These are phyloP conservation scores for Huntiella bhutanensis DNA, from an alignment of 2,329 filamentous ascomycete genomes.

Conservation along the genomic window DNA sequence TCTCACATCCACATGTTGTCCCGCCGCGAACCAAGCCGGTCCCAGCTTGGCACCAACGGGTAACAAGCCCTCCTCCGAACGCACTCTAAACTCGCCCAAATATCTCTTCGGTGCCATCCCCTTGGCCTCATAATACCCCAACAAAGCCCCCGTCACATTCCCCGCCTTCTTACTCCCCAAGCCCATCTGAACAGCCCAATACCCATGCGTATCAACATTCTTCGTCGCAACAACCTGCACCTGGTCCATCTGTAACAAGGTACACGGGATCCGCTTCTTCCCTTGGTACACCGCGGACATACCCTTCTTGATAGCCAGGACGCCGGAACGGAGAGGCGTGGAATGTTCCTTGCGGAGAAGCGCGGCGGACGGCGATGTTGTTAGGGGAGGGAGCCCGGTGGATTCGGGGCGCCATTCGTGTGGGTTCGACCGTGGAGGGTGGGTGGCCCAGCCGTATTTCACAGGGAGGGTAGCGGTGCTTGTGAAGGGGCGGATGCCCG, in stretches of 20 bases:
- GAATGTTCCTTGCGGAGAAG: conserved; percentile 38
- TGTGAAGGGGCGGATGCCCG: conserved; percentile 16
- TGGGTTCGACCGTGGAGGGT: conserved; percentile 31
- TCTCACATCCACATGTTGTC: conserved; percentile 76
- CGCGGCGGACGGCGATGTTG: conserved; percentile 40
- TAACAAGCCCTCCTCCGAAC: conserved; percentile 50
- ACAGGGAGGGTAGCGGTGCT: conserved; percentile 30
- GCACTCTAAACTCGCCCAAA: conserved; percentile 75
- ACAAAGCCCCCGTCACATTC: conserved; percentile 63
- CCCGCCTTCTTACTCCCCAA: conserved; percentile 51
- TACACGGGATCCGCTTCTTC: conserved; percentile 64
- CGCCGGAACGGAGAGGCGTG: conserved; percentile 54
- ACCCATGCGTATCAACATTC: conserved; percentile 62
- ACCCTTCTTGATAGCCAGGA: conserved; percentile 78
- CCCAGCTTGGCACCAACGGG: conserved; percentile 56
- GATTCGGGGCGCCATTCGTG: conserved; percentile 41
- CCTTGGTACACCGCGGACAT: conserved; percentile 84
- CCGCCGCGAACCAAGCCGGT: conserved; percentile 80
- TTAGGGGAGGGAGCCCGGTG: conserved; percentile 35
- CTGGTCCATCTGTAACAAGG: conserved; percentile 80
- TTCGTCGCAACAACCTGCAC: conserved; percentile 82
- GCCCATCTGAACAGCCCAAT: conserved; percentile 86
- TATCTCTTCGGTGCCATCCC: conserved; percentile 69
- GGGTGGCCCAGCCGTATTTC: conserved; percentile 43
- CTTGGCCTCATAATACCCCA: conserved; percentile 75